Conservation (phyloP, 116 monocot genomes). For the Cymodocea nodosa region DNA sequence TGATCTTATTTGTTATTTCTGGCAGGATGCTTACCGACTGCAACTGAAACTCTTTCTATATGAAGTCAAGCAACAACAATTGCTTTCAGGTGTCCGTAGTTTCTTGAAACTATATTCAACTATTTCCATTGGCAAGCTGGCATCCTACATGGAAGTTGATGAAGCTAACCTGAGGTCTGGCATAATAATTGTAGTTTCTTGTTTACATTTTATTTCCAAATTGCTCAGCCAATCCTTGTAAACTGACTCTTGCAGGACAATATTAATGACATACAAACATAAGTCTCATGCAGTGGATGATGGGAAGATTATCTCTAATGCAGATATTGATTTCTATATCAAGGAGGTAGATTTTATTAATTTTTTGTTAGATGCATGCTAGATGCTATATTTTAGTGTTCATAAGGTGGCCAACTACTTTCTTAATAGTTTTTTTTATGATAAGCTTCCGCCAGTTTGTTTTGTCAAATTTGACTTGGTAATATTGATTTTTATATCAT, state of each 20-base stretch:
- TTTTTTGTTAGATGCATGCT: too few relatives aligned
- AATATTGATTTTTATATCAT: too few relatives aligned
- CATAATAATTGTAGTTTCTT: neutral
- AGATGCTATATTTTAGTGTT: too few relatives aligned
- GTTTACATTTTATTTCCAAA: neutral
- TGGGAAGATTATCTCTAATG: conserved; percentile 70
- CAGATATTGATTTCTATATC: conserved; percentile 85
- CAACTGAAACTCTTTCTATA: conserved; percentile 88
- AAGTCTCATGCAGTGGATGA: conserved; percentile 78
- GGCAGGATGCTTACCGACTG: conserved; percentile 84
- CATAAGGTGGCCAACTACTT: too few relatives aligned
- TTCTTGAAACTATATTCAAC: conserved; percentile 82
- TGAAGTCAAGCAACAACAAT: conserved; percentile 95
- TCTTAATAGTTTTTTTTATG: too few relatives aligned
- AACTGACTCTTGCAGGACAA: conserved; percentile 38
- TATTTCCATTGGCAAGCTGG: conserved; percentile 75
- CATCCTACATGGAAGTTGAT: conserved; percentile 79
- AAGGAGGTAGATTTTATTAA: conserved; percentile 33
- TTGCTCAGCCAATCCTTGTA: neutral
- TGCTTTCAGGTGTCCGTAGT: conserved; percentile 64
- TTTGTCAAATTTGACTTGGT: too few relatives aligned
- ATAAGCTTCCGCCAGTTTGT: too few relatives aligned
- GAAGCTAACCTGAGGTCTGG: conserved; percentile 62
- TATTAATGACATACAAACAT: conserved; percentile 94
- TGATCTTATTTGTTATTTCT: neutral